Percentiles rank a stretch among this genome's conserved stretches.
These are phyloP conservation scores for Kluyveromyces dobzhanskii DNA, from an alignment of 805 yeast species.

Conservation along the genomic window DNA sequence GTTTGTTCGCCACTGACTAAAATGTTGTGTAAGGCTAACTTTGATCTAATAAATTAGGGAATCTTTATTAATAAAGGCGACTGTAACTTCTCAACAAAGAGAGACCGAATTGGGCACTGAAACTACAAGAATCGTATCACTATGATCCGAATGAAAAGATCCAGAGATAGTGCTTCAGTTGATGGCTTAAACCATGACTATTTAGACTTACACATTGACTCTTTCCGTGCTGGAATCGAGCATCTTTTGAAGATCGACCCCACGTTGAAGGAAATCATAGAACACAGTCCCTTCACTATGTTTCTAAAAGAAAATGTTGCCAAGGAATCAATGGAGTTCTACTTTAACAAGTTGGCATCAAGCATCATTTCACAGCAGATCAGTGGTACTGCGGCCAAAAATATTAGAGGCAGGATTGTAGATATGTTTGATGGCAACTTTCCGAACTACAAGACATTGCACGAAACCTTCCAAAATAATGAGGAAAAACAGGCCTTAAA, in stretches of 20 bases:
- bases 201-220: slow-evolving; percentile 21
- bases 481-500: slow-evolving; percentile 41
- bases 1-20: no score
- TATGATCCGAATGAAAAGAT: slow-evolving; percentile 1
- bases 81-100: no score
- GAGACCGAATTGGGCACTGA: no score
- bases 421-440: slow-evolving; percentile 30
- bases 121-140: no score
- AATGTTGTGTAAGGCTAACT: no score
- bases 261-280: slow-evolving; percentile 24
- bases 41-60: no score
- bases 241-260: slow-evolving; percentile 32
- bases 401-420: slow-evolving; percentile 46
- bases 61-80: no score
- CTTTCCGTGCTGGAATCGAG: slow-evolving; percentile 30
- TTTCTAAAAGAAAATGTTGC: slow-evolving; percentile 17
- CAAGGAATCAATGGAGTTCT: slow-evolving; percentile 19
- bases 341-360: slow-evolving; percentile 36
- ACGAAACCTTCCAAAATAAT: slow-evolving; percentile 21
- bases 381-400: slow-evolving; percentile 70
- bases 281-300: slow-evolving; percentile 20
- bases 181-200: slow-evolving; percentile 22
- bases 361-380: slow-evolving; percentile 66
- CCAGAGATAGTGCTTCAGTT: slow-evolving; percentile 9
- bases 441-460: slow-evolving; percentile 47